Evolutionary conservation across 768 basidiomycete genomes (phyloP).

Genomic region (Baorangia bicolor): DNA sequence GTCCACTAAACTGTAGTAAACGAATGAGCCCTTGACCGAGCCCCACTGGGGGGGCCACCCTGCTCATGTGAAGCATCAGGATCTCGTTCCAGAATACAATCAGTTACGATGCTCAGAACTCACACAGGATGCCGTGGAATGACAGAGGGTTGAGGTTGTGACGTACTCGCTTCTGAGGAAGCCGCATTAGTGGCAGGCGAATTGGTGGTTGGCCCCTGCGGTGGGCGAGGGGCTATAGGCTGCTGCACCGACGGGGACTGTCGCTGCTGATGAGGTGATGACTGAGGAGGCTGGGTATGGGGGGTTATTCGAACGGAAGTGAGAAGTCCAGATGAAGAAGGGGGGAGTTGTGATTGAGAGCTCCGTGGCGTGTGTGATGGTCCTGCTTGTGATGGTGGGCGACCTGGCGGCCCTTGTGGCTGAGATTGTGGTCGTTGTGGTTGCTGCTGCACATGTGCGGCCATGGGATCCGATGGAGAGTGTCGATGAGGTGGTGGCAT

Average conservation of each 20-base stretch:
- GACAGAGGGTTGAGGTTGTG: constrained; percentile 33
- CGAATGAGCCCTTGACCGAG: constrained; percentile 64
- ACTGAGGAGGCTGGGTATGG: constrained; percentile 35
- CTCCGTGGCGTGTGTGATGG: constrained; percentile 48
- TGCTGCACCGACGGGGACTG: constrained; percentile 37
- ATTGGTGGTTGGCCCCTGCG: constrained; percentile 27
- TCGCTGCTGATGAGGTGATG: constrained; percentile 33
- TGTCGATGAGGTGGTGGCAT: constrained; percentile 42
- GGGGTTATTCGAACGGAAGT: constrained; percentile 34
- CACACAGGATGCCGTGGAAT: constrained; percentile 33
- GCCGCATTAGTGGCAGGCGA: constrained; percentile 24
- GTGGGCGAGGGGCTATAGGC: constrained; percentile 38
- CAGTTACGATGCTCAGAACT: constrained; percentile 16
- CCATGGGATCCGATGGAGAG: constrained; percentile 48
- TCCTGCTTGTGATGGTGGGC: constrained; percentile 51
- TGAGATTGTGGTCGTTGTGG: constrained; percentile 62
- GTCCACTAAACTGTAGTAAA: constrained; percentile 68
- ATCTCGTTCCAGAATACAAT: constrained; percentile 1
- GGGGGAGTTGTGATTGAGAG: constrained; percentile 35
- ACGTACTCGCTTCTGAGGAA: constrained; percentile 31
- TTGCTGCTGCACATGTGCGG: constrained; percentile 35
- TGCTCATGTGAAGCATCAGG: constrained; percentile 23
- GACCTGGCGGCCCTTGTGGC: constrained; percentile 48
- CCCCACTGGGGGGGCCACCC: constrained; percentile 40
- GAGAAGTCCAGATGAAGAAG: constrained; percentile 28